phyloP scores from a whole-genome alignment of 805 yeast genomes.

The Yarrowia porcina region DNA sequence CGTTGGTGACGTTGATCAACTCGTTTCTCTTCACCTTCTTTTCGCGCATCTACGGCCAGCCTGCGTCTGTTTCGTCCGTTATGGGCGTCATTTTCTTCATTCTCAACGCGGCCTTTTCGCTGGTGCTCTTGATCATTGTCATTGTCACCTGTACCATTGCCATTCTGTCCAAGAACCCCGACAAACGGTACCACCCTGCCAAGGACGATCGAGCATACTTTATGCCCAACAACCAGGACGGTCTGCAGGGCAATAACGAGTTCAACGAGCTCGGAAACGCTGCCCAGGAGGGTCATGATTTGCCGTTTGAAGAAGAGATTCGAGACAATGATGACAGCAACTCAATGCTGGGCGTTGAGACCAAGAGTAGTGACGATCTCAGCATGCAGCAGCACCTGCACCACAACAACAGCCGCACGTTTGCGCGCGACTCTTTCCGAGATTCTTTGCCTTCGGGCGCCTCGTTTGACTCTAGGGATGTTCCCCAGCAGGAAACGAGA shows the following conservation, averaged over 20 bases:
- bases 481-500: conserved; percentile 17
- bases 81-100: conserved; percentile 89
- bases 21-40: conserved; percentile 85
- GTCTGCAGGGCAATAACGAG: conserved; percentile 48
- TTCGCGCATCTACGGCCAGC: conserved; percentile 77
- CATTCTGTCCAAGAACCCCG: conserved; percentile 84
- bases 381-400: conserved; percentile 10
- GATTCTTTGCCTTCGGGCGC: conserved; percentile 20
- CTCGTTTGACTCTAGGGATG: conserved; percentile 10
- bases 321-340: conserved; percentile 1
- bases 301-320: conserved; percentile 13
- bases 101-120: conserved; percentile 83
- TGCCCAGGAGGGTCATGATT: conserved; percentile 23
- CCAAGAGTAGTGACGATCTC: conserved; percentile 8
- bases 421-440: conserved; percentile 10
- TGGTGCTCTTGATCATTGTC: conserved; percentile 77
- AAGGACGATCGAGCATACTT: conserved; percentile 94
- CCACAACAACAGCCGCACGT: not conserved
- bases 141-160: conserved; percentile 86
- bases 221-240: conserved; percentile 44
- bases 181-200: conserved; percentile 91
- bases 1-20: conserved; percentile 74
- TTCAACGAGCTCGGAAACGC: conserved; percentile 66
- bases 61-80: conserved; percentile 83
- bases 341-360: conserved; percentile 23